Base-by-base conservation (phyloP, 2,329 filamentous ascomycete species). In the Stenocarpella maydis region DNA sequence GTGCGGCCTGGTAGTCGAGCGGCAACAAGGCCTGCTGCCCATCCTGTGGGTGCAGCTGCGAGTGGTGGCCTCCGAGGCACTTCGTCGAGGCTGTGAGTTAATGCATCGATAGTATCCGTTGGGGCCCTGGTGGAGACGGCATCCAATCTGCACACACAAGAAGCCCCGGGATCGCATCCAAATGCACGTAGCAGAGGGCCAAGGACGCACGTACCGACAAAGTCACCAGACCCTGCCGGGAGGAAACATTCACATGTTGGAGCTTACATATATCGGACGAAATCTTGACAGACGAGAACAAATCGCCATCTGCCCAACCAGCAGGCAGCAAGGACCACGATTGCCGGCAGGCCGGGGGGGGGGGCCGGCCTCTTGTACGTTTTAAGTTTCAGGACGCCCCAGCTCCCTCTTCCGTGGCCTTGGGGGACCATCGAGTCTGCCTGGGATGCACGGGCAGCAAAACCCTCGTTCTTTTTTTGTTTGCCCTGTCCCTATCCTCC, bases 191-290 rank as follows among this genome's bases (percentile, higher is more conserved):
- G n/a, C n/a, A n/a, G 47, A 45, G 10, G 43, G 58, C 58, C 58
- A 61, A 47, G 58, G 58, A 61, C 28, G 41, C 26, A 61, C 58
- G 34, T 47, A 24, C 7, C 1, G 10, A n/a, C n/a, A 8, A 31
- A 34, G 58, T 37, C 41, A 61, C 28, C 41, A 61, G 58, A 61
- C 58, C 58, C 47, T 12, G 43, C 19, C 58, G 41, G 28, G 19
- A 24, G 15, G 41, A 61, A 47, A 34, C 58, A 61, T 39, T 12
- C 34, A 24, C 9, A 12, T 24, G 10, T 24, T 47, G 28, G 28
- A 47, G 58, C 58, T n/a, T 26, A 47, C 58, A 61, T n/a, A 21
- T 19, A 61, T 61, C 58, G 19, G 58, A 47, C 58, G 58, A 41
- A 61, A 61, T 24, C 58, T 47, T 47, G 58, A 47, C 47, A 47